These are phyloP conservation scores for Cronartium quercuum DNA, from an alignment of 1,284 basidiomycete species.

Conservation along the genomic window DNA sequence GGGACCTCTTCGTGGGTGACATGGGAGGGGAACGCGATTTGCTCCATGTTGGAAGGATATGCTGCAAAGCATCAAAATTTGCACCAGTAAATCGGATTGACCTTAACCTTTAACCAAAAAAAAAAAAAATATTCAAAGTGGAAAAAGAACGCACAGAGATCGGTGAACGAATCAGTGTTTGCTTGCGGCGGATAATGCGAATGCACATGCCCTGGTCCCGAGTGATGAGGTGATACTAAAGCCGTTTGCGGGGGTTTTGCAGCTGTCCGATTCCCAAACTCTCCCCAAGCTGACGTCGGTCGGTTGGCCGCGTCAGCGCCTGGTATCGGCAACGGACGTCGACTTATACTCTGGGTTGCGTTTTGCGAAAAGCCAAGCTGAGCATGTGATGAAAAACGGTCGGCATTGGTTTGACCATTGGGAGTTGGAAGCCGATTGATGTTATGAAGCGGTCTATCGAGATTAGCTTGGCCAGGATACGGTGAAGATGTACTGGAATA, in stretches of 20 bases:
- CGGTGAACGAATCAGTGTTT: background rate
- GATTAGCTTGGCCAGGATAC: background rate
- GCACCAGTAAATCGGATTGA: background rate
- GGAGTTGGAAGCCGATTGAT: background rate
- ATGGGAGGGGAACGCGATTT: too few relatives aligned
- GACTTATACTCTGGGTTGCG: background rate
- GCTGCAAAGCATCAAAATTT: background rate
- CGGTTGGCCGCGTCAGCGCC: slow-evolving; percentile 7
- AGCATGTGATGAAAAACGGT: background rate
- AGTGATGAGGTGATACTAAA: background rate
- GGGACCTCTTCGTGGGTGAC: background rate
- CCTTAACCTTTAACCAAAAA: slow-evolving; percentile 2
- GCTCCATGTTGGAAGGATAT: background rate
- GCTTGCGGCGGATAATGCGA: background rate
- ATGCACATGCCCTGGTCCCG: background rate
- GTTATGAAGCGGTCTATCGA: background rate
- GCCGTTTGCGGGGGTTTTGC: background rate
- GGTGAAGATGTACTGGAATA: slow-evolving; percentile 10
- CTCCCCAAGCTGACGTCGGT: slow-evolving; percentile 12
- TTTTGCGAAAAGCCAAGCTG: background rate
- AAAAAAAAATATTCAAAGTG: background rate
- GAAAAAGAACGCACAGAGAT: background rate
- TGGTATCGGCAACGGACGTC: slow-evolving; percentile 29
- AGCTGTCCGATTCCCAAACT: background rate
- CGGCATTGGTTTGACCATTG: slow-evolving; percentile 2